Evolutionary conservation across 1,284 basidiomycete species (phyloP), one percentile per base, ranked within the genome.

Genomic region (Serendipita sp.): DNA sequence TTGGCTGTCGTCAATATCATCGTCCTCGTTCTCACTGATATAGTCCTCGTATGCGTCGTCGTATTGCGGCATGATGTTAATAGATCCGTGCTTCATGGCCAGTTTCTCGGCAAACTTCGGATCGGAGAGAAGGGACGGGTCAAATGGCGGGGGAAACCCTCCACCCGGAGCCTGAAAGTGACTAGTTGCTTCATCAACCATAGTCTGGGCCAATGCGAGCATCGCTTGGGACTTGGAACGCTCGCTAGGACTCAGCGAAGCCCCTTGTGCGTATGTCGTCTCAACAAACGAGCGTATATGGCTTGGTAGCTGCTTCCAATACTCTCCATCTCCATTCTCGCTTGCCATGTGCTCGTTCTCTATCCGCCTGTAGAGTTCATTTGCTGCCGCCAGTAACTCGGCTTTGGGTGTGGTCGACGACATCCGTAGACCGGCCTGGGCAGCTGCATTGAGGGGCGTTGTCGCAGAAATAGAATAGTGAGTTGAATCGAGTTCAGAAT

Each of bases 201-300:
- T 82, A 70, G 83, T 82, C 68, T 85, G 84, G 38, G 84, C 84
- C 68, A 85, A 80, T 63, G 82, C 78, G 69, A 84, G 83, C 79
- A 86, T 82, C 38, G 81, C 77, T 72, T 80, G 77, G 60, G 68
- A 60, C 64, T 67, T 69, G 26, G 67, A 60, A n/a, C 62, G 53
- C 35, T 68, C 66, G 50, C 50, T 66, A 34, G 63, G 60, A 32
- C 55, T 65, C 13, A 62, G 53, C 4, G 53, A 30, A n/a, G 53
- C 53, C 8, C 53, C 53, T 32, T 58, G 53, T 5, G 53, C 53
- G 17, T 58, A 58, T 26, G 53, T 58, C 10, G 64, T 66, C 41
- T 67, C 64, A 50, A 80, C 79, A 70, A 80, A 81, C 67, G 74
- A 77, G 71, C 77, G 77, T 68, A 80, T 75, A 64, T 81, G 77